Evolutionary conservation across 2,329 filamentous ascomycete species (phyloP).

Genomic region (Ophiostoma montium): DNA sequence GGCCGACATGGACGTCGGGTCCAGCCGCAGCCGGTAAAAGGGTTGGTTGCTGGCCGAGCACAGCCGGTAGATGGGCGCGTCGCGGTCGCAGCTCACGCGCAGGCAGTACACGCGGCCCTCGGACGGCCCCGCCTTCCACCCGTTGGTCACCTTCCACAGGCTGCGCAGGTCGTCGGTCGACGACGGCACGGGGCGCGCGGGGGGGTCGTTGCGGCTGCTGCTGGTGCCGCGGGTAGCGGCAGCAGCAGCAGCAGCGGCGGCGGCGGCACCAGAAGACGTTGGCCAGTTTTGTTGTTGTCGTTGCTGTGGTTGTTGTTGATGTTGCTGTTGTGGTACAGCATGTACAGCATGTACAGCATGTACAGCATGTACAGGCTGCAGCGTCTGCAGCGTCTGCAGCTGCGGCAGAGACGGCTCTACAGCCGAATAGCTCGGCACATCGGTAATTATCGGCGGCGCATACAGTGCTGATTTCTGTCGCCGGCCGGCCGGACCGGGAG

Average conservation of each 20-base stretch:
- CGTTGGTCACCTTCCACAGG: conserved; percentile 57
- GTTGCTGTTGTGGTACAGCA: background rate
- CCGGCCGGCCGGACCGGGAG: background rate
- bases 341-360: background rate
- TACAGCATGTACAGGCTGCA: background rate
- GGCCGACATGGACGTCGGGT: conserved; percentile 49
- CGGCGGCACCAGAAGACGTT: background rate
- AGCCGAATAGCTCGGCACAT: background rate
- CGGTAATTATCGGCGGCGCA: background rate
- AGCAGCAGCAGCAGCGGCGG: background rate
- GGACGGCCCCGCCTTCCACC: conserved; percentile 47
- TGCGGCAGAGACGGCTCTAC: background rate
- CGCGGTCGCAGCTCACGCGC: conserved; percentile 38
- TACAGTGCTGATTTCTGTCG: background rate
- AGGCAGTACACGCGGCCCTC: conserved; percentile 48
- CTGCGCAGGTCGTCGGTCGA: conserved; percentile 48
- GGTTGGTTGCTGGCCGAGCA: conserved; percentile 47
- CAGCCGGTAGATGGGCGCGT: conserved; percentile 53
- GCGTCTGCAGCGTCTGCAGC: background rate
- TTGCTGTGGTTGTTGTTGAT: conserved; percentile 7
- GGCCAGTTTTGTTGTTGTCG: conserved; percentile 4
- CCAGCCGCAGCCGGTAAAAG: conserved; percentile 51
- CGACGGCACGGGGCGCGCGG: conserved; percentile 32
- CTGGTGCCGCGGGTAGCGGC: background rate
- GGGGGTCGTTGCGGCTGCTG: background rate